phyloP scores from a whole-genome alignment of 805 yeast genomes.

The Yamadazyma ubonensis region DNA sequence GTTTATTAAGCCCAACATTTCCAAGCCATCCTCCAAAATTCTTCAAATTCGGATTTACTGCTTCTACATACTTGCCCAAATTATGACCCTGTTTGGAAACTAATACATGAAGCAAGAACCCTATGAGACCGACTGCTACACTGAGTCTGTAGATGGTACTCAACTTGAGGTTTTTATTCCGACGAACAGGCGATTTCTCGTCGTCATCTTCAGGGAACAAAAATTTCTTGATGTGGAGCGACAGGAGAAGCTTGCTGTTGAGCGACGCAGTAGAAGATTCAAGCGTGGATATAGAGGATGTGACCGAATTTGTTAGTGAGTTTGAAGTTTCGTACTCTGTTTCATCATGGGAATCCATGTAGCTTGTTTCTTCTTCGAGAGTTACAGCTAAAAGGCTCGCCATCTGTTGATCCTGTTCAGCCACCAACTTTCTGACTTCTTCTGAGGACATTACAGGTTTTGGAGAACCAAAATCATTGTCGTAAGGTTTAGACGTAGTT shows the following conservation, averaged over 20 bases:
- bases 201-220: slow-evolving; percentile 20
- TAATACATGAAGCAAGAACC: slow-evolving; percentile 36
- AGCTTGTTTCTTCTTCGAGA: slow-evolving; percentile 21
- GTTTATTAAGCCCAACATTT: slow-evolving; percentile 24
- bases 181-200: slow-evolving; percentile 6
- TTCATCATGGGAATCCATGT: slow-evolving; percentile 23
- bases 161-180: slow-evolving; percentile 15
- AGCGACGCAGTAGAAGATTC: slow-evolving; percentile 30
- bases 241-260: slow-evolving; percentile 27
- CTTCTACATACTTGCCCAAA: slow-evolving; percentile 5
- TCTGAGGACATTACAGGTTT: slow-evolving; percentile 6
- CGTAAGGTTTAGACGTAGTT: slow-evolving; percentile 27
- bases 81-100: slow-evolving; percentile 23
- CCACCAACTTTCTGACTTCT: slow-evolving; percentile 18
- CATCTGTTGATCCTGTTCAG: slow-evolving; percentile 34
- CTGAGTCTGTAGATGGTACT: slow-evolving; percentile 32
- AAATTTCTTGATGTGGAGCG: slow-evolving; percentile 28
- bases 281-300: slow-evolving; percentile 34
- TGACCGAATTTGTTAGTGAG: slow-evolving; percentile 16
- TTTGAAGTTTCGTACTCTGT: slow-evolving; percentile 13
- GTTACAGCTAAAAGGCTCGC: slow-evolving; percentile 26
- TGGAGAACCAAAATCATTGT: slow-evolving; percentile 7
- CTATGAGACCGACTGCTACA: slow-evolving; percentile 39
- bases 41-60: slow-evolving; percentile 7
- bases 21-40: slow-evolving; percentile 12